Base-by-base conservation (phyloP, 495 filamentous ascomycete species). In the Xanthoparmelia taractica region DNA sequence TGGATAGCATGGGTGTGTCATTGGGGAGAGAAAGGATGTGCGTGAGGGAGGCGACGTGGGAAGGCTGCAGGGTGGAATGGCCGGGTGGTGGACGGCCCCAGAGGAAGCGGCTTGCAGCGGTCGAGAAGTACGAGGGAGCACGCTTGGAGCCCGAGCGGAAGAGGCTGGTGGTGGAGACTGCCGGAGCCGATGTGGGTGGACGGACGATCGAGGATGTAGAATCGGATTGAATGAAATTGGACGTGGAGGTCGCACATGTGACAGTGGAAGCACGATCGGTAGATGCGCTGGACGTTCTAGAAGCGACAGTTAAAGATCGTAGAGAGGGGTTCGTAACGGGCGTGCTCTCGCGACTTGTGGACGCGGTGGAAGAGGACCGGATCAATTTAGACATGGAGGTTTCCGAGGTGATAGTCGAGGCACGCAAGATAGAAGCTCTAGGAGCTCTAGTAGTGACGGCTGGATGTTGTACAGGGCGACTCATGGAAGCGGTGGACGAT, bases 361-460 rank as follows among this genome's bases (percentile, higher is more conserved):
- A 54, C 10, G 50, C 50, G 50, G 50, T 54, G 50, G 50, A 54
- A 20, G 50, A 27, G 50, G 50, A 54, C 6, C 50, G 50, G 4
- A 54, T 33, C 0, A 54, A 15, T 20, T 33, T 54, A 2, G 50
- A 54, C 50, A 33, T 33, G 29, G 50, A 33, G 5, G 50, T 54
- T 18, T 4, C 50, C 1, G 50, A 31, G 27, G 29, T 54, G 29
- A 54, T 29, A 8, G 27, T 54, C 20, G 50, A 54, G 6, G 27
- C 29, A 33, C 50, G 50, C 15, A 33, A 13, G 12, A 3, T 33
- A 6, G 50, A 52, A 29, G 25, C 3, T 5, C 3, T 31, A 4
- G 48, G 17, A 15, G 11, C 29, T 27, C 11, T 3, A 50, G 47
- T 12, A 12, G 43, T 8, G 18, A n/a, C 2, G 2, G 3, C 2